A percentile compares a stretch with the other conserved stretches of the same genome.
Evolutionary conservation across 1,139 yeast genomes (phyloP).

Genomic region (Sugiyamaella japonica): DNA sequence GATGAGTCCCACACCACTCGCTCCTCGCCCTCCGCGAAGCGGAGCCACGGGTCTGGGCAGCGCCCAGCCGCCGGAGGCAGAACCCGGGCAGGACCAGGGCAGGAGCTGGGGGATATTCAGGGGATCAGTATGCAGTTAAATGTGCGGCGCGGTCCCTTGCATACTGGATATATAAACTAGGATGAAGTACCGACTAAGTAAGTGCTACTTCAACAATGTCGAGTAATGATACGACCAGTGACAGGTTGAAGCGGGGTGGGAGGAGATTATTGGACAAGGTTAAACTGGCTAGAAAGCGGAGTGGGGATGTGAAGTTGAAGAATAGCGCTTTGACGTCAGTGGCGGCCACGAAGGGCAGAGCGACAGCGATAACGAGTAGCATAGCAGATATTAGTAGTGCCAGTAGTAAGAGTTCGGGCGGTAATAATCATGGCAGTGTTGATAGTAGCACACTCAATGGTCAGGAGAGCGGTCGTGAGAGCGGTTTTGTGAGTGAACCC

Average conservation of each 20-base stretch:
- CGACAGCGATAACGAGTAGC: too few relatives aligned
- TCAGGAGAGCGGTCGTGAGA: too few relatives aligned
- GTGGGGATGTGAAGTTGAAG: background rate
- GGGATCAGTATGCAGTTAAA: background rate
- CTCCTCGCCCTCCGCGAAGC: background rate
- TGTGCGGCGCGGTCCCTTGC: slow-evolving; percentile 1
- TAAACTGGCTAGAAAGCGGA: slow-evolving; percentile 9
- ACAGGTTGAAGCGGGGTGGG: slow-evolving; percentile 9
- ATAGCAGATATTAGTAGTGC: background rate
- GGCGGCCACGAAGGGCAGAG: too few relatives aligned
- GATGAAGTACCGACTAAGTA: background rate
- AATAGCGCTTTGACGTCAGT: background rate
- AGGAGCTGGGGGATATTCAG: too few relatives aligned
- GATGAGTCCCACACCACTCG: background rate
- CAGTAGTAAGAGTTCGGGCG: background rate
- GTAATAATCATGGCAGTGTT: too few relatives aligned
- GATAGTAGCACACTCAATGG: too few relatives aligned
- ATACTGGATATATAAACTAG: background rate
- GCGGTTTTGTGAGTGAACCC: too few relatives aligned
- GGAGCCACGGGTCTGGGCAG: background rate
- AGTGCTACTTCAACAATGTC: slow-evolving; percentile 10
- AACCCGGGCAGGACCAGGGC: background rate
- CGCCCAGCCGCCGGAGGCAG: background rate
- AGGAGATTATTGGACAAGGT: slow-evolving; percentile 16
- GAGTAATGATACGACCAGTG: slow-evolving; percentile 4